phyloP scores from a whole-genome alignment of 2,329 filamentous ascomycete species.

The Grosmannia huntii region DNA sequence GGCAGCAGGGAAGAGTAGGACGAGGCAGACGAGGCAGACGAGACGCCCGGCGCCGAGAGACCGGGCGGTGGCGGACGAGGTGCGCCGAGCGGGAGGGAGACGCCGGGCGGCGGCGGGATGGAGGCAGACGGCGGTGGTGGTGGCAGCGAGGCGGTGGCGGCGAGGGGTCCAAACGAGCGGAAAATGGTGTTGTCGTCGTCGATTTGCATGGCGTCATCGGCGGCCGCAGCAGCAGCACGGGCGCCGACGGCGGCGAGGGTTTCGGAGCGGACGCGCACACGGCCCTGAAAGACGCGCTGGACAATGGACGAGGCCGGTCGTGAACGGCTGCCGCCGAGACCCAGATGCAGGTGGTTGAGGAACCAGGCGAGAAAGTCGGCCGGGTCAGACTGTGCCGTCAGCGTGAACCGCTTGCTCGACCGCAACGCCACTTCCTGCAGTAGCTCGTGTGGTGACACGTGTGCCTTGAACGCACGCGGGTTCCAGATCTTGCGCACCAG shows the following conservation, averaged over 20 bases:
- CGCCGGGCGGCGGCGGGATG: constrained; percentile 1
- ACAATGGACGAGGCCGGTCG: constrained; percentile 77
- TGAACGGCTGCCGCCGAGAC: constrained; percentile 78
- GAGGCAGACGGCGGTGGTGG: not conserved
- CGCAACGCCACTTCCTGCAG: constrained; percentile 86
- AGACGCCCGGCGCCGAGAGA: not conserved
- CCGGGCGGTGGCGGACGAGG: not conserved
- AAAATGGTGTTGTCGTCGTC: not conserved
- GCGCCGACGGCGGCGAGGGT: constrained; percentile 12
- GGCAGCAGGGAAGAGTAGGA: not conserved
- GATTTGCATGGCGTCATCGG: constrained; percentile 9
- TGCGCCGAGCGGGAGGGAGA: constrained; percentile 1
- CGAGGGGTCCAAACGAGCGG: not conserved
- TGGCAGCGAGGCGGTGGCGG: not conserved
- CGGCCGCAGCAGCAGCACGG: constrained; percentile 6
- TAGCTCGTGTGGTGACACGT: constrained; percentile 94
- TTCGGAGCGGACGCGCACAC: constrained; percentile 83
- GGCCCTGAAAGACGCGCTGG: constrained; percentile 88
- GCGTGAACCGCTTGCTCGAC: constrained; percentile 83
- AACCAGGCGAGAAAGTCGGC: constrained; percentile 98
- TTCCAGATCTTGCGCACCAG: constrained; percentile 98
- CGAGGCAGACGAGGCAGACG: not conserved
- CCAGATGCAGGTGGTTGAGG: constrained; percentile 86
- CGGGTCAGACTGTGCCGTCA: constrained; percentile 85
- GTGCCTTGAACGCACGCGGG: constrained; percentile 84